These are phyloP conservation scores for Scopulariopsis brevicaulis DNA, from an alignment of 2,329 filamentous ascomycete species.

Conservation along the genomic window DNA sequence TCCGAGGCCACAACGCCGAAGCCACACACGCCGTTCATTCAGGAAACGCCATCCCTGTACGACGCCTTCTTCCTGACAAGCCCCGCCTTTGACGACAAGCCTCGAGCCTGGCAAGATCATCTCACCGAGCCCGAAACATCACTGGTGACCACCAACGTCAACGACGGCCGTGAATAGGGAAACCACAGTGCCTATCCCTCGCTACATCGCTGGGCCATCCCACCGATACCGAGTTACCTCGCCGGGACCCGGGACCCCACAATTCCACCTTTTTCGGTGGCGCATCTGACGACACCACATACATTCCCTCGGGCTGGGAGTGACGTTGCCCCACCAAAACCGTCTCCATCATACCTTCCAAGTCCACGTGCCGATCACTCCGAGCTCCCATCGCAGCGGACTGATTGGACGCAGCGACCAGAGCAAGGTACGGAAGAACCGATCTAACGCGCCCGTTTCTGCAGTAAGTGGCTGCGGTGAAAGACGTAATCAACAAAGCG, in stretches of 20 bases:
- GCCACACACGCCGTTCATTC: background rate
- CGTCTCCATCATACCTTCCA: background rate
- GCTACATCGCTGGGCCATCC: background rate
- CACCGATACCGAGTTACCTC: background rate
- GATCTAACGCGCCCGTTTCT: too few species aligned
- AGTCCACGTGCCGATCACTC: background rate
- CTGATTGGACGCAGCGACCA: too few species aligned
- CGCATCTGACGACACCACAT: background rate
- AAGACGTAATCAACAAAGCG: too few species aligned
- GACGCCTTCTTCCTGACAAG: background rate
- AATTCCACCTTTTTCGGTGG: background rate
- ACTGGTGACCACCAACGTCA: background rate
- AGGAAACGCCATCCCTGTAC: background rate
- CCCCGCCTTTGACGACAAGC: background rate
- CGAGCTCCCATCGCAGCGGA: too few species aligned
- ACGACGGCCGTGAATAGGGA: background rate
- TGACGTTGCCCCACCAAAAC: background rate
- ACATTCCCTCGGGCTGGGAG: background rate
- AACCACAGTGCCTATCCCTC: background rate
- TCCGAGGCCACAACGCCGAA: background rate
- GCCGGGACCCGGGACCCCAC: background rate
- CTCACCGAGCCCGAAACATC: background rate
- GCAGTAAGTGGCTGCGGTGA: too few species aligned
- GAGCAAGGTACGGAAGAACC: too few species aligned
- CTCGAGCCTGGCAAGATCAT: background rate